Base-by-base conservation (phyloP, 31 red algal species). In the Porphyra umbilicalis region DNA sequence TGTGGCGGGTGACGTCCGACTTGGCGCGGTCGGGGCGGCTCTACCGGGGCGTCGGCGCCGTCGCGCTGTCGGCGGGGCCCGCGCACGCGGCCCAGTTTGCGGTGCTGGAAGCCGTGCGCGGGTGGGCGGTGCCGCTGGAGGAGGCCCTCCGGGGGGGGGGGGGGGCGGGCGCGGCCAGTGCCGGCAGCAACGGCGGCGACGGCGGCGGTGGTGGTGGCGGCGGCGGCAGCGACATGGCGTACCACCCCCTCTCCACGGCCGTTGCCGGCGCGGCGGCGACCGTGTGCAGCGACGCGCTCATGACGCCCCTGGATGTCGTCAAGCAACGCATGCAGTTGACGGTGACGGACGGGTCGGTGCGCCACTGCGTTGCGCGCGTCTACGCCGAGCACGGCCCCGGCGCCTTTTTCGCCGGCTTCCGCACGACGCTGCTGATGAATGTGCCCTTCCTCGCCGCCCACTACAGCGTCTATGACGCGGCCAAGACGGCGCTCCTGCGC, bases 281-380 rank as follows among this genome's bases (percentile, higher is more conserved):
- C 35, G 37, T 98, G 33, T 83, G 83, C 38, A 84, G 85, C 32
- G 96, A 98, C 81, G 92, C 85, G 1, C 35, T 98, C 30, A 98
- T 98, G 96, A 83, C 90, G 14, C 96, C 96, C 9, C 71, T 98
- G 75, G 96, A 98, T 40, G 96, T 98, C 16, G 86, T 98, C 36
- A 98, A 98, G 79, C 96, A 98, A 46, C 91, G 96, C 18, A 92
- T 95, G 93, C 96, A 98, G 80, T 83, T 96, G 39, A 36, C 82
- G 16, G 76, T 77, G 34, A 35, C 75, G n/a, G 85, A 91, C 78
- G 29, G 36, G 3, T 78, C 75, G 38, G 86, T 92, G 74, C 33
- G 35, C 39, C 68, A 87, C 77, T 92, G 90, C 76, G 67, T 81
- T 14, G 35, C 39, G 71, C 79, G 68, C 7, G 90, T 95, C 34